Evolutionary conservation across 805 yeast genomes (phyloP), one percentile per base, ranked within the genome.

Genomic region (Ogataea philodendri): DNA sequence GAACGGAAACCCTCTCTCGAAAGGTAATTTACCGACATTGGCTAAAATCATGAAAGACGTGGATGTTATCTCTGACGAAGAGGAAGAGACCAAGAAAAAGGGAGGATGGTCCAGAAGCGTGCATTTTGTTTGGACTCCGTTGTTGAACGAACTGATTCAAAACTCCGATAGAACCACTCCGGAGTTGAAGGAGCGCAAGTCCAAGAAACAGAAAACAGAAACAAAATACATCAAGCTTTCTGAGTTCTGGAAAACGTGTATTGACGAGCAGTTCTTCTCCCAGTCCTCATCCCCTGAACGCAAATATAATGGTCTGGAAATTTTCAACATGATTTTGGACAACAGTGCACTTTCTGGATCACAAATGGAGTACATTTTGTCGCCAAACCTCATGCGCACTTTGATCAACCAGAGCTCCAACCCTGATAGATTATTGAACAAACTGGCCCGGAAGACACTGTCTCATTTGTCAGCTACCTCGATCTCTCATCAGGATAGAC

Each of bases 271-370:
- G 4, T 75, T 84, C 41, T 89, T 90, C 48, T 67, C 84, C 5
- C 77, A 76, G 22, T 76, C 80, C 45, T 70, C 96, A 0, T 87
- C 96, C 1, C 75, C 81, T 20, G 97, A 89, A 57, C 69, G 96
- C 39, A 90, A 89, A 57, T 84, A 72, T 58, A 75, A 86, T 74
- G 97, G 96, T 0, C 77, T 89, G 49, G 84, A 84, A 48, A 72
- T 88, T 8, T 77, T 89, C 42, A 67, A 62, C 26, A 63, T 69
- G 33, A 68, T 78, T 37, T 54, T 80, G 5, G 53, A 58, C 26
- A 37, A 49, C 16, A 48, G 46, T 5, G 23, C 27, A 1, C 27
- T 57, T 16, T 32, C 51, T 1, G 22, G 36, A 21, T 15, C 40
- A 10, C 49, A 49, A 7, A 32, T 54, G 9, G 39, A 46, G 10